phyloP scores from a whole-genome alignment of 768 basidiomycete species.

The Lactifluus echinatus region DNA sequence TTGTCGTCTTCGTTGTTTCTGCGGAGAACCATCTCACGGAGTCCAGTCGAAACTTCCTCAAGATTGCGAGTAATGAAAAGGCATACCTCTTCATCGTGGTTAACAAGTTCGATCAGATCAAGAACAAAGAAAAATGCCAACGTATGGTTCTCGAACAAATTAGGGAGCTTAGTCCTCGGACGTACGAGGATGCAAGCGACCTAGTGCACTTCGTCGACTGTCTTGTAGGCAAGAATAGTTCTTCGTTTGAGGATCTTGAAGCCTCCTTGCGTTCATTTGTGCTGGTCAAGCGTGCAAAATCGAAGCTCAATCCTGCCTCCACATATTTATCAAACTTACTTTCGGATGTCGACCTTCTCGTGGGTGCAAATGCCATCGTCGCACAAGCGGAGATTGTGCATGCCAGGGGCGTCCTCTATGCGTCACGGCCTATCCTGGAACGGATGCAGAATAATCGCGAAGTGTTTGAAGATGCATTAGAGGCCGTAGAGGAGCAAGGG shows the following conservation, averaged over 20 bases:
- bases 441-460: conserved; percentile 74
- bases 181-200: conserved; percentile 84
- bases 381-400: conserved; percentile 68
- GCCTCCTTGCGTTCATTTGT: conserved; percentile 89
- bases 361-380: conserved; percentile 78
- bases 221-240: conserved; percentile 57
- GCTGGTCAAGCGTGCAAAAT: conserved; percentile 90
- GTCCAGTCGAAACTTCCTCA: conserved; percentile 89
- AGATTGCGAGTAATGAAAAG: conserved; percentile 91
- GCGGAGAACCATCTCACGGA: conserved; percentile 98
- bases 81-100: conserved; percentile 98
- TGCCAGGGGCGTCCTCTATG: conserved; percentile 60
- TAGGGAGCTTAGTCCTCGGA: conserved; percentile 83
- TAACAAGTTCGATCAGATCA: conserved; percentile 94
- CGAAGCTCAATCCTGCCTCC: conserved; percentile 88
- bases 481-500: conserved; percentile 68
- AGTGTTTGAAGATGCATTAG: conserved; percentile 68
- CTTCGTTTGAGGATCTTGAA: conserved; percentile 82
- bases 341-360: conserved; percentile 81
- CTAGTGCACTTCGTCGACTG: conserved; percentile 99
- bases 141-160: conserved; percentile 89
- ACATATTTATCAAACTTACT: conserved; percentile 90
- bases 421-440: conserved; percentile 74
- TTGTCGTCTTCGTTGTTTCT: conserved; percentile 95
- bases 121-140: conserved; percentile 89